Conservation (phyloP, 805 yeast species). For the Kuraishia ogatae region DNA sequence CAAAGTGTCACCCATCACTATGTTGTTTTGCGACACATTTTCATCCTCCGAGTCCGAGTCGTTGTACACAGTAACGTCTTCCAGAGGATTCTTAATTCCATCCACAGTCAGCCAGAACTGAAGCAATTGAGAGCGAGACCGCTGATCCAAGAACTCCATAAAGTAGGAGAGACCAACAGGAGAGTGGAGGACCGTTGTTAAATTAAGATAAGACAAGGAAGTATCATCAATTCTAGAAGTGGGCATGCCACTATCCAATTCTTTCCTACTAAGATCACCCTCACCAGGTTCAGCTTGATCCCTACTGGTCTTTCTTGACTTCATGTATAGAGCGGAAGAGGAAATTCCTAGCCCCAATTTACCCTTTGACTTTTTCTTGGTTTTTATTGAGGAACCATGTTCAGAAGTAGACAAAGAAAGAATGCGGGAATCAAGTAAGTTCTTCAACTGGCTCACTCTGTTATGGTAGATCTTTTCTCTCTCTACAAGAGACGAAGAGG, state of each 20-base stretch:
- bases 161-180: constrained; percentile 33
- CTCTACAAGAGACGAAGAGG: constrained; percentile 3
- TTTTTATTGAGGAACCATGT: not conserved
- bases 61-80: constrained; percentile 25
- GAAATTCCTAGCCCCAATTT: constrained; percentile 5
- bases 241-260: not conserved
- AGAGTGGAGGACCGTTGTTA: constrained; percentile 8
- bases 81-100: constrained; percentile 64
- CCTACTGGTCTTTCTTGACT: not conserved
- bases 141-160: constrained; percentile 46
- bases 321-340: not conserved
- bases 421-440: constrained; percentile 13
- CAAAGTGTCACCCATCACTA: not conserved
- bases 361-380: constrained; percentile 1
- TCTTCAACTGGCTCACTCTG: constrained; percentile 12
- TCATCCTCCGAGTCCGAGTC: constrained; percentile 21
- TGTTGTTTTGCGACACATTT: constrained; percentile 8
- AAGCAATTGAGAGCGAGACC: constrained; percentile 34
- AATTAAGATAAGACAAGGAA: not conserved
- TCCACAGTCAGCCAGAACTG: constrained; percentile 66
- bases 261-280: not conserved
- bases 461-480: constrained; percentile 10
- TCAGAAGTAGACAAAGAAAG: constrained; percentile 1
- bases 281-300: not conserved
- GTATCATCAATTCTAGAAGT: not conserved